Conservation (phyloP, 257 asterid genomes). For the Cynanchum wilfordii region DNA sequence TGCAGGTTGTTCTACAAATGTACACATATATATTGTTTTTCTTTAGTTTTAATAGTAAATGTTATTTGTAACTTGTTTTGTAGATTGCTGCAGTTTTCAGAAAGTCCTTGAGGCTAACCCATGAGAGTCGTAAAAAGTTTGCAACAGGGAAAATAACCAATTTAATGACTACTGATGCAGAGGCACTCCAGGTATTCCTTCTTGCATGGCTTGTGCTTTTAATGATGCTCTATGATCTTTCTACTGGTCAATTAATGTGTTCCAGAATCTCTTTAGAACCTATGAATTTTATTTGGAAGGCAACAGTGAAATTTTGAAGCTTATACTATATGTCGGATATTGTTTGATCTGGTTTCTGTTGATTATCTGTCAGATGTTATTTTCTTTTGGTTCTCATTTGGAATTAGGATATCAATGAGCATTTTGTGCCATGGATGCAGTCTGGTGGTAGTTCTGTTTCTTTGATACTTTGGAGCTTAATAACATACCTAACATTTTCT, state of each 20-base stretch:
- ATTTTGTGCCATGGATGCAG: background rate
- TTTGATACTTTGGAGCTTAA: background rate
- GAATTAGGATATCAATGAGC: background rate
- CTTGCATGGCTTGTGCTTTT: background rate
- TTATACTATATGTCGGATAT: background rate
- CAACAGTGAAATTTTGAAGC: background rate
- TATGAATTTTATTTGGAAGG: background rate
- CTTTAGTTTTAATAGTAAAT: background rate
- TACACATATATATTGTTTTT: background rate
- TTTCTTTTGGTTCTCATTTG: background rate
- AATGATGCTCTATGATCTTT: background rate
- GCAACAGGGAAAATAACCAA: constrained; percentile 81
- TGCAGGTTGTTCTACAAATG: background rate
- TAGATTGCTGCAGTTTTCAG: constrained; percentile 84
- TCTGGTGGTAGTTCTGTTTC: background rate
- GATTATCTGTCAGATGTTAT: background rate
- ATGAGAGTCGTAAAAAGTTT: constrained; percentile 66
- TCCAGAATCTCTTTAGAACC: background rate
- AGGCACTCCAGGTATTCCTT: constrained; percentile 67
- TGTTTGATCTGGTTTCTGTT: background rate
- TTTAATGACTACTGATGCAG: constrained; percentile 87
- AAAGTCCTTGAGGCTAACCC: constrained; percentile 74
- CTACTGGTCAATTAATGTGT: background rate
- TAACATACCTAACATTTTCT: background rate
- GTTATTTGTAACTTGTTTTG: constrained; percentile 12